Base-by-base conservation (phyloP, 2,329 filamentous ascomycete genomes). In the Trichoderma simmonsii region DNA sequence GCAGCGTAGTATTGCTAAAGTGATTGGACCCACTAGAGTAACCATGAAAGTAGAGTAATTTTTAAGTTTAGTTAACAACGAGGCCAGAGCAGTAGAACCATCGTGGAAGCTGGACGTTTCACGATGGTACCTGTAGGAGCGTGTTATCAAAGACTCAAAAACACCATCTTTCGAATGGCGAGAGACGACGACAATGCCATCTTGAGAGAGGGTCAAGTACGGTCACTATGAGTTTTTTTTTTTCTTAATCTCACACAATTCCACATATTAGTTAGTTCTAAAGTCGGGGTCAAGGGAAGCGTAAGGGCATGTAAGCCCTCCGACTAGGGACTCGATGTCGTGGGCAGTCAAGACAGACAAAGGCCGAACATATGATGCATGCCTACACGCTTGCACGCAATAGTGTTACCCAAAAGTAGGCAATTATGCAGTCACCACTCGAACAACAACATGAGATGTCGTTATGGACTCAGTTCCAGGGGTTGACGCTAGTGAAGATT, bases 21-120 rank as follows among this genome's bases (percentile, higher is more conserved):
- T 43, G 4, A 43, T 9, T 15, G 12, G 54, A 32, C 26, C 51
- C 65, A 59, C 65, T 60, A 30, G 32, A 39, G 32, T 57, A 67
- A 67, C 64, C 51, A 68, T 60, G 64, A 68, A 68, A 68, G 54
- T 68, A 68, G 65, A 68, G 65, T 68, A 60, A 43, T 30, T 59
- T 59, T 68, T 68, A 68, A 68, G 65, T 59, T 60, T 59, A 68
- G 54, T 30, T 32, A 24, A 14, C 34, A 18, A 18, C 18, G 24
- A 18, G 30, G 48, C 48, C 11, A 26, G 12, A 18, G 32, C 28
- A 39, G 21, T 56, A 56, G 48, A 11, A 21, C 11, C 7, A 32
- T 32, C 21, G 15, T 28, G 9, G 64, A 43, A 30, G 7, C n/a
- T 11, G 8, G 3, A 30, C 14, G 8, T 32, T 43, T 21, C 34